Base-by-base conservation (phyloP, 345 rosid genomes). In the Camelina hispida region DNA sequence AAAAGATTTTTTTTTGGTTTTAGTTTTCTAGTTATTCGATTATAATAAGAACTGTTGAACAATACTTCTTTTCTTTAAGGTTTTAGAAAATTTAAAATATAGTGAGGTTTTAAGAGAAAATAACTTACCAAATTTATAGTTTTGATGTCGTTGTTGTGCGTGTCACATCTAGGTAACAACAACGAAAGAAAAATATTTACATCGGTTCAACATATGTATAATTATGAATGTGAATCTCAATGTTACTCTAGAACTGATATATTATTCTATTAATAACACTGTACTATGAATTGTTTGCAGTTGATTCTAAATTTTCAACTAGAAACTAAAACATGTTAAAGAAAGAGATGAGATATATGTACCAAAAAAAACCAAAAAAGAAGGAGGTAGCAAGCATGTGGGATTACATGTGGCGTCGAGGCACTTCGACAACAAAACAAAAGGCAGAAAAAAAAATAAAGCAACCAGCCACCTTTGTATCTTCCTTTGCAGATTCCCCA, bases 401-500 rank as follows among this genome's bases (percentile, higher is more conserved):
- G 71, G 60, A 47, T 70, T 69, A 70, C 66, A 69, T 77, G 75
- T 63, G 71, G 76, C 67, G 47, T 77, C 4, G 58, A 61, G 52
- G 52, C 65, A 70, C 35, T 69, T 62, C 3, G 60, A 71, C 71
- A 77, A 70, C 60, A 70, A 64, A 70, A 77, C 71, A 77, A 77
- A 77, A 44, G 23, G 28, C 71, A 64, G 15, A 5, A 40, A 44
- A 40, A 44, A 44, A 38, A 73, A 17, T 44, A 71, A 71, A 75
- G 74, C 74, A 75, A 54, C 76, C 79, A 70, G 61, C 71, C 7
- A 34, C 30, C 5, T 28, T 63, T 70, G 75, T 71, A 77, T 56
- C 71, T 47, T 69, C 69, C 64, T 76, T 62, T 52, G 47, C 68
- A 51, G 79, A 75, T 75, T 75, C 69, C 60, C 74, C 74, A 68